A percentile compares a stretch with the other conserved stretches of the same genome.
These are phyloP conservation scores for Russula olivacea DNA, from an alignment of 768 basidiomycete species.

Conservation along the genomic window DNA sequence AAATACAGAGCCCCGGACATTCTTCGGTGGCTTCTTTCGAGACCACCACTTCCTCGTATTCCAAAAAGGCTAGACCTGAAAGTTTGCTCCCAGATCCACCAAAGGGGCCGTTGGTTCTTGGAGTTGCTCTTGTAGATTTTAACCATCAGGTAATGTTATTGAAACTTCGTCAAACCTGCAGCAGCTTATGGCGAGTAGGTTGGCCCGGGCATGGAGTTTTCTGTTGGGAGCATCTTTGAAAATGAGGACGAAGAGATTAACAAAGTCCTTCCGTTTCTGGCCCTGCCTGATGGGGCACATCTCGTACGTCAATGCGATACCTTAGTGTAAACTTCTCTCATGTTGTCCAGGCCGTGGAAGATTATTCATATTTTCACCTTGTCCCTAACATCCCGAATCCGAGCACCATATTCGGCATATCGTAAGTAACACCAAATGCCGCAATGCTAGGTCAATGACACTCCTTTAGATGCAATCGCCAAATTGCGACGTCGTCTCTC, in stretches of 20 bases:
- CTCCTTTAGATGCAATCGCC: constrained; percentile 77
- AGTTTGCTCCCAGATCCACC: constrained; percentile 62
- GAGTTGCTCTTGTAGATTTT: constrained; percentile 91
- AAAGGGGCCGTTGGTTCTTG: constrained; percentile 62
- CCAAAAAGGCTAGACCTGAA: constrained; percentile 70
- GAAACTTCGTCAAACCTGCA: neutral
- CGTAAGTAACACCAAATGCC: constrained; percentile 44
- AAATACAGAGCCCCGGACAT: constrained; percentile 42
- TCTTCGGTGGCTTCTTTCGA: constrained; percentile 56
- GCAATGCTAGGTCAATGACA: neutral
- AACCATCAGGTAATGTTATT: constrained; percentile 70
- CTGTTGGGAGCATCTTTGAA: constrained; percentile 68
- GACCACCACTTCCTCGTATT: constrained; percentile 44
- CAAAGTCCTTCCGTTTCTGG: constrained; percentile 88
- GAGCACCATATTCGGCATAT: constrained; percentile 92
- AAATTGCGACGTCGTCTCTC: constrained; percentile 76
- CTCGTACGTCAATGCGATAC: constrained; percentile 46
- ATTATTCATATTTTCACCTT: constrained; percentile 95
- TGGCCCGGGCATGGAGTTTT: constrained; percentile 88
- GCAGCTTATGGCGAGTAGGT: constrained; percentile 44
- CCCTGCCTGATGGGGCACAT: constrained; percentile 96
- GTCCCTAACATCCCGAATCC: constrained; percentile 66
- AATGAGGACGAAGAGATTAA: constrained; percentile 85
- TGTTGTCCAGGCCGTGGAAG: constrained; percentile 65
- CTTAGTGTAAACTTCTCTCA: neutral